A percentile compares a stretch with the other conserved stretches of the same genome.
These are phyloP conservation scores for Vitis riparia DNA, from an alignment of 164 flowering plant species.

Conservation along the genomic window DNA sequence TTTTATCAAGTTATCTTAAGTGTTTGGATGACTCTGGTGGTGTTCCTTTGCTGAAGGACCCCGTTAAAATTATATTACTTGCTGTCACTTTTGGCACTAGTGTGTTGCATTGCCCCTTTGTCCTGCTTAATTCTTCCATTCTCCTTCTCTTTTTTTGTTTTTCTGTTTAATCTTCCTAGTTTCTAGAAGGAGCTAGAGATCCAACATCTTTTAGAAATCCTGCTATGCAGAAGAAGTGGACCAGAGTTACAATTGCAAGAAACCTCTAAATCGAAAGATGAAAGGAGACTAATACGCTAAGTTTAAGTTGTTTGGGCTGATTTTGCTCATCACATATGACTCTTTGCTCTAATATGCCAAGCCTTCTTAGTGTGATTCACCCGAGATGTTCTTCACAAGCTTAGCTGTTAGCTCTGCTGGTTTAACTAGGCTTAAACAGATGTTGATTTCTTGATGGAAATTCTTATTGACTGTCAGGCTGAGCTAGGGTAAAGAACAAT, in stretches of 20 bases:
- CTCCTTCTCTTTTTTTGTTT: background rate
- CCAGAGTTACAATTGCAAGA: background rate
- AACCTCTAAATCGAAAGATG: too few relatives aligned
- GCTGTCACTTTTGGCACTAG: background rate
- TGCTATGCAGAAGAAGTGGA: background rate
- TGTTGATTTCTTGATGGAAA: too few relatives aligned
- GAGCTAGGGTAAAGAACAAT: too few relatives aligned
- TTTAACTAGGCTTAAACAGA: too few relatives aligned
- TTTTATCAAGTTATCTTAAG: background rate
- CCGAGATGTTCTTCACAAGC: too few relatives aligned
- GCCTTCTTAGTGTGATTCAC: background rate
- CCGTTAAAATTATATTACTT: background rate
- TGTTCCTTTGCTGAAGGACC: background rate
- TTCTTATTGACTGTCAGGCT: too few relatives aligned
- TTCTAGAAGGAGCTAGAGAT: too few relatives aligned
- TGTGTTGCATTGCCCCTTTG: background rate
- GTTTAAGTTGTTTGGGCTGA: too few relatives aligned
- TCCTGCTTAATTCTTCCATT: background rate
- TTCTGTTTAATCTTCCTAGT: background rate
- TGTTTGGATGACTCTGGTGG: too few relatives aligned
- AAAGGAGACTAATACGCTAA: too few relatives aligned
- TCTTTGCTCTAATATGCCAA: background rate
- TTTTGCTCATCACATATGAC: too few relatives aligned
- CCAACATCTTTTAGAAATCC: background rate
- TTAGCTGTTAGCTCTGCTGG: too few relatives aligned